Conservation (phyloP, 2,329 filamentous ascomycete species). For the Scytalidium lignicola region DNA sequence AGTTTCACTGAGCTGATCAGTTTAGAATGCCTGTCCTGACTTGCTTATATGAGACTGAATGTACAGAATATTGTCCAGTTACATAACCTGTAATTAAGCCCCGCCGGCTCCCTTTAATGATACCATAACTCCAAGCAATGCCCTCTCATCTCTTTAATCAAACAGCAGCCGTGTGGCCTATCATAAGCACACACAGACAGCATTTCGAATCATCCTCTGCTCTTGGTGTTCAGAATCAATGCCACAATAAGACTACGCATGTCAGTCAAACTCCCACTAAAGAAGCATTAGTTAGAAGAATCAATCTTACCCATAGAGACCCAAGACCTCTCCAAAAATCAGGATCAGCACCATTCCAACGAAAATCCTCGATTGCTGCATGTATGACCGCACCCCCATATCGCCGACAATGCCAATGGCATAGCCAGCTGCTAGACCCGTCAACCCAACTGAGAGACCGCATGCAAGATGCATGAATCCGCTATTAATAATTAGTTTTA, state of each 20-base stretch:
- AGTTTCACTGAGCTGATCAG: neutral
- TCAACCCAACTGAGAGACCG: conserved; percentile 85
- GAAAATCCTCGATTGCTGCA: conserved; percentile 93
- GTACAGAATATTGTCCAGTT: neutral
- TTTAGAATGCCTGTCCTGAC: neutral
- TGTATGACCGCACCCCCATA: conserved; percentile 87
- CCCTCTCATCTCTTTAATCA: conserved; percentile 18
- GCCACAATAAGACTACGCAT: conserved; percentile 75
- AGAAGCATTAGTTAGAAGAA: neutral
- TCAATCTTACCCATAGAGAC: conserved; percentile 79
- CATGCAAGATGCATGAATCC: conserved; percentile 93
- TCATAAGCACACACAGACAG: neutral
- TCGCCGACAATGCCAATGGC: conserved; percentile 95
- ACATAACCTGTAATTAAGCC: neutral
- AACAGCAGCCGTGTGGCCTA: conserved; percentile 15
- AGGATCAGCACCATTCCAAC: conserved; percentile 98
- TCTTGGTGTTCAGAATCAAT: conserved; percentile 85
- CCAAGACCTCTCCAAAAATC: conserved; percentile 96
- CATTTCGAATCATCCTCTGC: conserved; percentile 18
- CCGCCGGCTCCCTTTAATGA: conserved; percentile 16
- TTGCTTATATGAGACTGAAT: neutral
- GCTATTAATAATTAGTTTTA: conserved; percentile 34
- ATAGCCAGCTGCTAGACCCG: conserved; percentile 90
- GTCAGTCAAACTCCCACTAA: conserved; percentile 8
- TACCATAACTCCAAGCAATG: conserved; percentile 27